Evolutionary conservation across 441 rosid species (phyloP), one percentile per base, ranked within the genome.

Genomic region (Jatropha podagrica): DNA sequence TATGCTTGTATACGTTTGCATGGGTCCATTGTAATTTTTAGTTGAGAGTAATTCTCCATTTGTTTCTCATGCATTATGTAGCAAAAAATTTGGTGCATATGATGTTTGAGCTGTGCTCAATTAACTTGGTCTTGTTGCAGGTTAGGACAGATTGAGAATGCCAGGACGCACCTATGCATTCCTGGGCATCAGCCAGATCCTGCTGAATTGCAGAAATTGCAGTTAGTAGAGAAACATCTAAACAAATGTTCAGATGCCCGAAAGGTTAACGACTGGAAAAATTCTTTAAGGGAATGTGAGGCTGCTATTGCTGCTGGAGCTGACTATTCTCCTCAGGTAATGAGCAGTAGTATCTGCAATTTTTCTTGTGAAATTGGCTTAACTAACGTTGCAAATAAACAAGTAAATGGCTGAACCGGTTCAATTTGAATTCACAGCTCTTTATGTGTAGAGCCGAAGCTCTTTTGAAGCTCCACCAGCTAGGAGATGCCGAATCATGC

Each of bases 391-490:
- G 68, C 26, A 17, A 73, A 55, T 65, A 52, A 68, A 75, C 51
- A 68, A 62, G 65, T 70, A 44, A 74, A 75, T 78, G 82, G 71
- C 85, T 86, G 81, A 88, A 84, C 83, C 75, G 76, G 79, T 85
- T 79, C 75, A 63, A 72, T 82, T 85, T 82, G 85, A 81, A 88
- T 84, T 78, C 84, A 76, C 97, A 93, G 98, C 91, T 93, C 85
- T 79, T 80, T 80, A 85, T 92, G 90, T 93, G 96, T 92, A 90
- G 86, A 88, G 95, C 80, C 23, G 98, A 93, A 85, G 98, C 96
- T 71, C 84, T 83, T 76, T 66, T 92, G 78, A 93, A 90, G 85
- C 94, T 93, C 63, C 85, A 87, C 75, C 87, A 83, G 83, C 85
- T 93, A 76, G 92, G 90, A 72, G 96, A 93, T 73, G 93, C 93